Evolutionary conservation across 495 filamentous ascomycete genomes (phyloP).

Genomic region (Penicillium pancosmium): DNA sequence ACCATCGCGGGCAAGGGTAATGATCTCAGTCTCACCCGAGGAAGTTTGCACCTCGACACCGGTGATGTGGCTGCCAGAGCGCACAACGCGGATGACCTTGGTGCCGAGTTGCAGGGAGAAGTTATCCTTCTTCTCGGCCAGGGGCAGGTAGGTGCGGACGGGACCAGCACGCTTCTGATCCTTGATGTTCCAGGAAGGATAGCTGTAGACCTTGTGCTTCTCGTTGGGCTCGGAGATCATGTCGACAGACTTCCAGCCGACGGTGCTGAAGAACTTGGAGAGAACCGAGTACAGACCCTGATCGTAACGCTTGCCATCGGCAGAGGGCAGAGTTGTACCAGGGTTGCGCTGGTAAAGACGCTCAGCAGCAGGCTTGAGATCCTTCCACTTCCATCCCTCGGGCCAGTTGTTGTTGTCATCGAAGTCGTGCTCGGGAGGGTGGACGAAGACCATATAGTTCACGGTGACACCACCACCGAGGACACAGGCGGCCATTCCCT

Average conservation of each 20-base stretch:
- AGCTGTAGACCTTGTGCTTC: constrained; percentile 69
- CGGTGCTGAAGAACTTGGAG: constrained; percentile 51
- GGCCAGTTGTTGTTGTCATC: constrained; percentile 76
- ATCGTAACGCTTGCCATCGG: constrained; percentile 69
- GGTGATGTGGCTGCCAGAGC: constrained; percentile 60
- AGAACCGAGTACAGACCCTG: constrained; percentile 67
- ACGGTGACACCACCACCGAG: constrained; percentile 78
- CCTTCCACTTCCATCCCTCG: constrained; percentile 66
- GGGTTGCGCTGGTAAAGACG: constrained; percentile 71
- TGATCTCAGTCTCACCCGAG: constrained; percentile 59
- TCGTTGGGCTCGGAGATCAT: constrained; percentile 61
- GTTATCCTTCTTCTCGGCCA: constrained; percentile 60
- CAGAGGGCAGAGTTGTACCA: constrained; percentile 66
- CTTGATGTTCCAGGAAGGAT: constrained; percentile 70
- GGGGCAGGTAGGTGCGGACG: constrained; percentile 71
- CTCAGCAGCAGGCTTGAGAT: constrained; percentile 58
- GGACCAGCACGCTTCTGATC: constrained; percentile 71
- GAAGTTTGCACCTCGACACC: constrained; percentile 69
- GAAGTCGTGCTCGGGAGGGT: constrained; percentile 64
- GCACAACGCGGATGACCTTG: constrained; percentile 65
- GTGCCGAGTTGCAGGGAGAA: constrained; percentile 70
- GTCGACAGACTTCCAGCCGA: constrained; percentile 64
- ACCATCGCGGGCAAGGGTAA: constrained; percentile 62
- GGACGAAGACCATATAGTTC: constrained; percentile 66
- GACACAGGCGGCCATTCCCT: constrained; percentile 75